Evolutionary conservation across 495 filamentous ascomycete species (phyloP).

Genomic region (Xylaria curta): DNA sequence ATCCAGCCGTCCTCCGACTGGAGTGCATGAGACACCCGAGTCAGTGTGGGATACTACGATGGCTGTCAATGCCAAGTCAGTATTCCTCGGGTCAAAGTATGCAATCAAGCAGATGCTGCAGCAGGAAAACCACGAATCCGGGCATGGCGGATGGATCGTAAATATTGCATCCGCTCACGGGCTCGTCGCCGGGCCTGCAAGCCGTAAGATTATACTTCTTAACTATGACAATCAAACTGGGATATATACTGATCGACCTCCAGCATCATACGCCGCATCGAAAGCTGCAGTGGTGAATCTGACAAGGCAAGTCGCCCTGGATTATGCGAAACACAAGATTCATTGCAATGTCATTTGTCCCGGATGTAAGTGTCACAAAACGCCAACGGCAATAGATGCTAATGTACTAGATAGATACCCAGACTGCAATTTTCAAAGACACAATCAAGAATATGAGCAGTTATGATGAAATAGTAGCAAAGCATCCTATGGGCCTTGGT

Average conservation of each 20-base stretch:
- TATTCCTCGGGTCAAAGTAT: slow-evolving; percentile 60
- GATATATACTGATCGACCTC: not conserved
- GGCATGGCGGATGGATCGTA: slow-evolving; percentile 63
- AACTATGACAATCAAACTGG: not conserved
- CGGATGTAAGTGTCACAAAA: slow-evolving; percentile 52
- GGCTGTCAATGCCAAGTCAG: slow-evolving; percentile 52
- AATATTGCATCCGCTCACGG: slow-evolving; percentile 59
- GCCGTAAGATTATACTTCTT: not conserved
- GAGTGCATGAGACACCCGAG: slow-evolving; percentile 56
- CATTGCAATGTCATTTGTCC: slow-evolving; percentile 64
- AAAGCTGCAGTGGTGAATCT: slow-evolving; percentile 60
- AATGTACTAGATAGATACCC: not conserved
- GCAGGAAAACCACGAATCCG: slow-evolving; percentile 51
- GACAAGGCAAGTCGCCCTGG: slow-evolving; percentile 57
- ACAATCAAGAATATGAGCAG: slow-evolving; percentile 27
- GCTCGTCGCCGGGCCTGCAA: slow-evolving; percentile 43
- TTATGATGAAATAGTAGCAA: not conserved
- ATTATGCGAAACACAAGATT: slow-evolving; percentile 58
- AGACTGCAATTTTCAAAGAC: slow-evolving; percentile 2
- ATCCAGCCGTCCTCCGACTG: not conserved
- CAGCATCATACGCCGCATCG: slow-evolving; percentile 55
- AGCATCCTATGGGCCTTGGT: slow-evolving; percentile 52
- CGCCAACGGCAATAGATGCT: slow-evolving; percentile 17
- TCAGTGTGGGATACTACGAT: slow-evolving; percentile 53
- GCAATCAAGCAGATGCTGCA: slow-evolving; percentile 58